Evolutionary conservation across 2,329 filamentous ascomycete genomes (phyloP).

Genomic region (Keithomyces neogunnii): DNA sequence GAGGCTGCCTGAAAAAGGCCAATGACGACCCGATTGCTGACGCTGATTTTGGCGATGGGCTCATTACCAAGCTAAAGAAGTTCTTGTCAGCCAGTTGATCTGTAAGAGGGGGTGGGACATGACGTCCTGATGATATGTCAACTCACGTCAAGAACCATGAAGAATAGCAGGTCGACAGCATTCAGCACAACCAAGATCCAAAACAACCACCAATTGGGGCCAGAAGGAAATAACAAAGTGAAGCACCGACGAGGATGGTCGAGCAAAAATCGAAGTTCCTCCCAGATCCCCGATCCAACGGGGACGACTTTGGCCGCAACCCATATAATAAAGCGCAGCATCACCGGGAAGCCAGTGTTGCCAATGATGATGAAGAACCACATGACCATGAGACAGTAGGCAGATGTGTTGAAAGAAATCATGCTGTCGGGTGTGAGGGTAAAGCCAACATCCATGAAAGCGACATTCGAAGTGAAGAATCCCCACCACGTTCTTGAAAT

Average conservation of each 20-base stretch:
- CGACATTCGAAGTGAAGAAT: conserved; percentile 77
- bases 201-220: conserved; percentile 94
- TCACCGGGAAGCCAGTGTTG: conserved; percentile 91
- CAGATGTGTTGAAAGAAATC: conserved; percentile 73
- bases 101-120: not conserved
- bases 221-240: conserved; percentile 82
- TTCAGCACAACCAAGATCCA: conserved; percentile 78
- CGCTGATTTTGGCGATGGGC: conserved; percentile 58
- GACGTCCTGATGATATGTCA: conserved; percentile 1
- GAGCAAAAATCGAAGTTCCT: conserved; percentile 82
- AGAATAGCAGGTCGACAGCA: conserved; percentile 77
- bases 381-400: conserved; percentile 68
- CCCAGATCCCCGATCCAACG: conserved; percentile 63
- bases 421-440: conserved; percentile 91
- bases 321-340: conserved; percentile 94
- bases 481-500: conserved; percentile 79
- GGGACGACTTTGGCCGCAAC: conserved; percentile 58
- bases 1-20: conserved; percentile 86
- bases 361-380: conserved; percentile 87
- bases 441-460: conserved; percentile 93
- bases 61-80: conserved; percentile 55
- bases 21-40: conserved; percentile 70
- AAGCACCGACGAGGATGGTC: conserved; percentile 96
- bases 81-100: conserved; percentile 6
- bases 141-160: conserved; percentile 81